These are phyloP conservation scores for Fusarium multiceps DNA, from an alignment of 2,329 filamentous ascomycete species.

Conservation along the genomic window DNA sequence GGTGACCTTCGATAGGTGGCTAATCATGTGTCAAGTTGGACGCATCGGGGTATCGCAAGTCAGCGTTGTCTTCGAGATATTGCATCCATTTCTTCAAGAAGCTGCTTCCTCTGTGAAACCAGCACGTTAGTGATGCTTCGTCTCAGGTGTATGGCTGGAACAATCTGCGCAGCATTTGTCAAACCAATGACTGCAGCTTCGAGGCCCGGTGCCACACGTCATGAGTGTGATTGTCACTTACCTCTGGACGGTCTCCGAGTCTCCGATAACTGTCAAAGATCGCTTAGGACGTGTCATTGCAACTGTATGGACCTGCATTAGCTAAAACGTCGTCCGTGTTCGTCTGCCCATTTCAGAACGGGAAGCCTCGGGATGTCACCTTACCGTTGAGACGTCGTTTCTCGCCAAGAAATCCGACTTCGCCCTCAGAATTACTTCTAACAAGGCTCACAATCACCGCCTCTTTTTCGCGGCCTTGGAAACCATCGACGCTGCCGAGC, in stretches of 20 bases:
- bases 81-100: slow-evolving; percentile 94
- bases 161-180: slow-evolving; percentile 31
- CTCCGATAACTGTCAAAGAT: slow-evolving; percentile 89
- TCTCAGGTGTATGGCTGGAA: slow-evolving; percentile 41
- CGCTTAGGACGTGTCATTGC: slow-evolving; percentile 96
- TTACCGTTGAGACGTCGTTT: slow-evolving; percentile 91
- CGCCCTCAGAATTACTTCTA: slow-evolving; percentile 84
- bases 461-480: slow-evolving; percentile 97
- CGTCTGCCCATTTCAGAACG: slow-evolving; percentile 2
- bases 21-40: slow-evolving; percentile 50
- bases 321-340: slow-evolving; percentile 17
- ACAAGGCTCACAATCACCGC: slow-evolving; percentile 94
- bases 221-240: slow-evolving; percentile 62
- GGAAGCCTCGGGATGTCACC: slow-evolving; percentile 46
- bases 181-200: slow-evolving; percentile 21
- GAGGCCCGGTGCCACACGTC: slow-evolving; percentile 14
- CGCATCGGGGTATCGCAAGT: slow-evolving; percentile 86
- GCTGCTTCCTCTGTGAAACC: slow-evolving; percentile 73
- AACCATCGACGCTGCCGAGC: slow-evolving; percentile 96
- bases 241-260: slow-evolving; percentile 92
- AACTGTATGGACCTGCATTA: slow-evolving; percentile 71
- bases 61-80: slow-evolving; percentile 88
- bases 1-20: neutral
- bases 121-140: slow-evolving; percentile 30
- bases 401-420: slow-evolving; percentile 94